Base-by-base conservation (phyloP, 2,329 filamentous ascomycete species). In the Cryphonectria carpinicola region DNA sequence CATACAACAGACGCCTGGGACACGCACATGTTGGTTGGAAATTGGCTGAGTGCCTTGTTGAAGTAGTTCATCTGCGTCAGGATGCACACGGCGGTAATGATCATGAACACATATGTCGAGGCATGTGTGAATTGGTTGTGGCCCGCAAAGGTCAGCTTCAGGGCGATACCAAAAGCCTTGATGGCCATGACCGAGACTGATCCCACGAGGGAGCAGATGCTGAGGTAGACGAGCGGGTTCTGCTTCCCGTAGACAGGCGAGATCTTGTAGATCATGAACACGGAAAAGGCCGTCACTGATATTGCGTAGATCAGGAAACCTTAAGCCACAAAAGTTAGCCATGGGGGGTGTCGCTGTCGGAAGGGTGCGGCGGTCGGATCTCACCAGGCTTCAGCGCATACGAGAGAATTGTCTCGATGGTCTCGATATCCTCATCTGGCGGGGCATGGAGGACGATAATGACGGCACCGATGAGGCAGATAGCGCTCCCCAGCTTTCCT, bases 61-160 rank as follows among this genome's bases (percentile, higher is more conserved):
- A 99, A 97, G 82, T 99, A 99, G 82, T 99, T 99, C 96, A 99
- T 98, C 85, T 99, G 96, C 11, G 95, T 98, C 75, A 99, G 81
- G 79, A 99, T 98, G 84, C 96, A 99, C 74, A 98, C 93, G 3
- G 87, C 86, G 0, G 95, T 96, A 74, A 98, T 89, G 75, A 99
- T 98, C 82, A 95, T 91, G 80, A 99, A 99, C 74, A 98, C 95
- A 77, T 99, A 99, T 71, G 97, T 99, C 65, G 94, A 97, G 2
- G 97, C 93, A 76, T 97, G 93, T 6, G 89, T 90, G 81, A 99
- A 98, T 81, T 99, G 96, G 82, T 99, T 99, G 82, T 97, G 92
- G 68, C 95, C 96, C 64, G 88, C 90, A 75, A 99, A 89, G 0
- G 95, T 98, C 78, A 99, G 90, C 83, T 99, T 99, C 75, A 99